Conservation (phyloP, 768 basidiomycete species). For the Leccinum variicolor region DNA sequence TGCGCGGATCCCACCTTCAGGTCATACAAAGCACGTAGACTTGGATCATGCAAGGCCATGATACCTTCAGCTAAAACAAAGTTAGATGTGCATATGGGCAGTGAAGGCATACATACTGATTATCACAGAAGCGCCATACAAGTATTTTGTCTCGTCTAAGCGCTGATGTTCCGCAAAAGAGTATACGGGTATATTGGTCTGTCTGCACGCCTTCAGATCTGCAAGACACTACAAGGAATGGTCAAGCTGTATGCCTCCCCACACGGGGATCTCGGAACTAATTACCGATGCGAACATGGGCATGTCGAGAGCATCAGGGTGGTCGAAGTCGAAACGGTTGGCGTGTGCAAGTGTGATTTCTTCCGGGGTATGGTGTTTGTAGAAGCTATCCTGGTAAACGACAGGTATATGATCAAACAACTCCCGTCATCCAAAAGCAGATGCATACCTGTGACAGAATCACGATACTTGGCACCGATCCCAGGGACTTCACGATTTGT, state of each 20-base stretch:
- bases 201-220: slow-evolving; percentile 82
- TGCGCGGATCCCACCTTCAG: slow-evolving; percentile 60
- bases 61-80: slow-evolving; percentile 75
- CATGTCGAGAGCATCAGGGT: slow-evolving; percentile 92
- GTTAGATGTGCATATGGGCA: not conserved
- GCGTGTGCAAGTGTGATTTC: slow-evolving; percentile 81
- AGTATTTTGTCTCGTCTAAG: slow-evolving; percentile 72
- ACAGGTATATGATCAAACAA: not conserved
- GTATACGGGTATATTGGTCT: slow-evolving; percentile 89
- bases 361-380: slow-evolving; percentile 74
- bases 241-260: not conserved
- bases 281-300: slow-evolving; percentile 75
- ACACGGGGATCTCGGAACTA: slow-evolving; percentile 3
- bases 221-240: slow-evolving; percentile 59
- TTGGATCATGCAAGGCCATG: slow-evolving; percentile 80
- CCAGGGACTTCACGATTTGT: slow-evolving; percentile 75
- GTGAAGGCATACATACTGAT: slow-evolving; percentile 50
- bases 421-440: not conserved
- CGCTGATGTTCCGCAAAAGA: slow-evolving; percentile 91
- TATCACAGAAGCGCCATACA: slow-evolving; percentile 92
- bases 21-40: slow-evolving; percentile 80
- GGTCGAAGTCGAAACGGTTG: slow-evolving; percentile 83
- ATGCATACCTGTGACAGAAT: slow-evolving; percentile 78
- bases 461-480: slow-evolving; percentile 83
- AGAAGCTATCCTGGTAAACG: slow-evolving; percentile 81